Evolutionary conservation across 306 rosid species (phyloP).

Genomic region (Trifolium fragiferum): DNA sequence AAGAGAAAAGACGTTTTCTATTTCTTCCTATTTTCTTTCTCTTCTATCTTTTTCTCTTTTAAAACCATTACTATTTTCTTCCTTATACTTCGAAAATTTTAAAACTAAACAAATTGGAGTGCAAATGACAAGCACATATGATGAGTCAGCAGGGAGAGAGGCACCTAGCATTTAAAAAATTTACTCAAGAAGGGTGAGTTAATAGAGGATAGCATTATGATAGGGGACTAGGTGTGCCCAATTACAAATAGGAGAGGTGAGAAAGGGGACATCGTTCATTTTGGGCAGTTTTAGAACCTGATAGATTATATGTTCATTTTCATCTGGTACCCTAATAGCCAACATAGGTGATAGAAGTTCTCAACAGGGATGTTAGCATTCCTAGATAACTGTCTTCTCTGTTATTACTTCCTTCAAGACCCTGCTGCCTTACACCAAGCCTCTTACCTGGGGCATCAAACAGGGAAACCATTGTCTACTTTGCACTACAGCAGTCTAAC

Average conservation of each 20-base stretch:
- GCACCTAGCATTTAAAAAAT: background rate
- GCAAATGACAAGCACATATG: conserved; percentile 7
- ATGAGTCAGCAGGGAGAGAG: background rate
- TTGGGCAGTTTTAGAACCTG: background rate
- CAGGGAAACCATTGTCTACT: background rate
- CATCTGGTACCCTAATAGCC: conserved; percentile 3
- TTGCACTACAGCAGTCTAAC: background rate
- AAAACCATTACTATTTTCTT: background rate
- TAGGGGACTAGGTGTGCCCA: background rate
- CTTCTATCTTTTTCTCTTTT: background rate
- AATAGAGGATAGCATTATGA: background rate
- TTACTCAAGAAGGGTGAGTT: background rate
- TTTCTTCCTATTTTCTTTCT: background rate
- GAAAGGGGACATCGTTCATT: background rate
- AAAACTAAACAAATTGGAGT: conserved; percentile 1
- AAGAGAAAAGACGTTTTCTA: background rate
- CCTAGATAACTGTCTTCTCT: background rate
- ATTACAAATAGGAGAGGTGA: conserved; percentile 1
- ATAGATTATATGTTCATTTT: background rate
- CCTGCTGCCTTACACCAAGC: background rate
- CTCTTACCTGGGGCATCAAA: background rate
- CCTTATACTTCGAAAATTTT: background rate
- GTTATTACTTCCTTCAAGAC: background rate
- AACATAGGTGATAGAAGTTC: background rate
- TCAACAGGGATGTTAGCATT: background rate